Conservation (phyloP, 805 yeast species). For the Citeromyces nyonsensis region DNA sequence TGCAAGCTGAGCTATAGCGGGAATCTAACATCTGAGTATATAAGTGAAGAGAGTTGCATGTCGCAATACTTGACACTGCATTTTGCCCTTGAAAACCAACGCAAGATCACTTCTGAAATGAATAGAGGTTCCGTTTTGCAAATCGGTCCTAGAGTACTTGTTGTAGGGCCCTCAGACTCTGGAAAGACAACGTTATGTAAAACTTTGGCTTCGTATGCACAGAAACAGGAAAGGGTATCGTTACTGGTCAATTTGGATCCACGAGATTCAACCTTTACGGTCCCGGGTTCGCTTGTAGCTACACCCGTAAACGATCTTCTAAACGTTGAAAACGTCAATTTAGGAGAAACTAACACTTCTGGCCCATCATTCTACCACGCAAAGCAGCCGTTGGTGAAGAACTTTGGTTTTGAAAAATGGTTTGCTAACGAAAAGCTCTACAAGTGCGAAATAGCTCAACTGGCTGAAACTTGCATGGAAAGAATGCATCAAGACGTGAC, state of each 20-base stretch:
- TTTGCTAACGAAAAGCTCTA: slow-evolving; percentile 42
- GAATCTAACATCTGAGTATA: slow-evolving; percentile 32
- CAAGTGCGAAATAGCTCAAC: slow-evolving; percentile 27
- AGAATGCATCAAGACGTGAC: slow-evolving; percentile 34
- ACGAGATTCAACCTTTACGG: slow-evolving; percentile 23
- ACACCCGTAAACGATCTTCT: slow-evolving; percentile 69
- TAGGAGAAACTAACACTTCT: slow-evolving; percentile 68
- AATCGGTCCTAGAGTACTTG: slow-evolving; percentile 37
- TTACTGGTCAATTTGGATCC: slow-evolving; percentile 73
- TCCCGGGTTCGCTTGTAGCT: slow-evolving; percentile 79
- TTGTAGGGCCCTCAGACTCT: slow-evolving; percentile 54
- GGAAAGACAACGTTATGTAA: slow-evolving; percentile 75
- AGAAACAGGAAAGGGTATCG: slow-evolving; percentile 53
- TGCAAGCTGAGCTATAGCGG: slow-evolving; percentile 40
- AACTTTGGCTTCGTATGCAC: slow-evolving; percentile 60
- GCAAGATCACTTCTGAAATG: slow-evolving; percentile 14
- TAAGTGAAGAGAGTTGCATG: slow-evolving; percentile 60
- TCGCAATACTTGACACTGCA: slow-evolving; percentile 51
- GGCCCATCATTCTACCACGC: slow-evolving; percentile 68
- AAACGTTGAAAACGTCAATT: slow-evolving; percentile 53
- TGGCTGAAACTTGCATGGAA: slow-evolving; percentile 18
- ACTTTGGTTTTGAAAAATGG: slow-evolving; percentile 54
- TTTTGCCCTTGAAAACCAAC: slow-evolving; percentile 50
- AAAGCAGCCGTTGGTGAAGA: slow-evolving; percentile 81
- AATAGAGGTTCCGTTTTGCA: slow-evolving; percentile 4